Conservation (phyloP, 768 basidiomycete genomes). For the Boletus sp. region DNA sequence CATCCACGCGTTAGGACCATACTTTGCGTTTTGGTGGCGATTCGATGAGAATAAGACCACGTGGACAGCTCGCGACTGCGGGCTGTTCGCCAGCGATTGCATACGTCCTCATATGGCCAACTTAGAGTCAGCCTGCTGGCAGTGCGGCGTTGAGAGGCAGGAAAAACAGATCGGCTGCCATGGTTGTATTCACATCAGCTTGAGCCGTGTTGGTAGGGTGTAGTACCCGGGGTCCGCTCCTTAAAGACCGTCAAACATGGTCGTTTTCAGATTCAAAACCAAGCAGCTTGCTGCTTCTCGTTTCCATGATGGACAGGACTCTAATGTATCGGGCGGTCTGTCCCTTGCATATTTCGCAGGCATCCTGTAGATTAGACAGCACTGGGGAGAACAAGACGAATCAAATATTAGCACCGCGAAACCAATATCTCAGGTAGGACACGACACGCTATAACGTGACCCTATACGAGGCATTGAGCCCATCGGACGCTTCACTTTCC, state of each 20-base stretch:
- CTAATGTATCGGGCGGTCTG: background rate
- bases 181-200: background rate
- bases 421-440: conserved; percentile 13
- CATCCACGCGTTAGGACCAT: background rate
- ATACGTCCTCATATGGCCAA: conserved; percentile 7
- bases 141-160: background rate
- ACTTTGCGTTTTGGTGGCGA: background rate
- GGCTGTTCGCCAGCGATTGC: conserved; percentile 2
- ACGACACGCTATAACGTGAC: conserved; percentile 4
- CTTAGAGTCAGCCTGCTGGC: conserved; percentile 4
- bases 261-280: background rate
- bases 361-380: conserved; percentile 15
- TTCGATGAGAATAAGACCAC: conserved; percentile 6
- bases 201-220: background rate
- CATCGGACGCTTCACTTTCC: conserved; percentile 41
- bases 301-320: conserved; percentile 1
- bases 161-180: conserved; percentile 4
- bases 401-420: conserved; percentile 13
- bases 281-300: background rate
- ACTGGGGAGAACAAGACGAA: conserved; percentile 5
- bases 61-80: conserved; percentile 1
- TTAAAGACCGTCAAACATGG: conserved; percentile 35
- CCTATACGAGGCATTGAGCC: conserved; percentile 3
- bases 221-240: conserved; percentile 18
- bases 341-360: background rate